Evolutionary conservation across 176 grass and related monocot species (phyloP), one percentile per base, ranked within the genome.

Genomic region (Avena eriantha): DNA sequence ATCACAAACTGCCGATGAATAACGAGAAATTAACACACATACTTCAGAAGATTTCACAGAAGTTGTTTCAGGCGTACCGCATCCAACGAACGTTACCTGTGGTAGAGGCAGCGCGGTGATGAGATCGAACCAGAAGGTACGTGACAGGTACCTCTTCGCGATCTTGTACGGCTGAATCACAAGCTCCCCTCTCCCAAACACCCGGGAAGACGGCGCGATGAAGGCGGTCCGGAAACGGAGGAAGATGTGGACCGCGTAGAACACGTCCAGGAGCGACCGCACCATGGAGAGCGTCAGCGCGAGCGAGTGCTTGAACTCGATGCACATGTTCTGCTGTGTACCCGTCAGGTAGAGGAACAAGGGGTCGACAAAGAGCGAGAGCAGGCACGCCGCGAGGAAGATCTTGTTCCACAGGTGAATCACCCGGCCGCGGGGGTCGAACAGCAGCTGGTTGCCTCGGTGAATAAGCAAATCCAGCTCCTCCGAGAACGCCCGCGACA

Each of bases 161-260:
- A 98, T 96, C 92, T 91, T 88, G 78, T 84, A 90, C 2, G 90
- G 84, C 61, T 98, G 88, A 34, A 98, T 89, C n/a, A 94, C 92
- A 35, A 98, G 97, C 86, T 98, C 97, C 4, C 97, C 94, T 33
- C 97, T 80, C 1, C 97, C 97, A 58, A 98, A 96, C 60, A 98
- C 97, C 8, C 94, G 87, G 26, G 97, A 98, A 33, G 94, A 98
- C 43, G 97, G 97, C 15, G 97, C 97, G 36, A 96, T 91, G 86
- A 91, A 98, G 22, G 97, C 97, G 3, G 97, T 98, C 66, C 87
- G 86, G 89, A 94, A 94, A 7, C 94, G 89, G 65, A 98, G 48
- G 73, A 93, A 86, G 80, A 98, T 96, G 78, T 96, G 97, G 63
- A 90, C 84, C 4, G 55, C 87, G 82, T 98, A 98, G 73, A 98